Conservation (phyloP, 2,329 filamentous ascomycete genomes). For the Talaromyces sp. region DNA sequence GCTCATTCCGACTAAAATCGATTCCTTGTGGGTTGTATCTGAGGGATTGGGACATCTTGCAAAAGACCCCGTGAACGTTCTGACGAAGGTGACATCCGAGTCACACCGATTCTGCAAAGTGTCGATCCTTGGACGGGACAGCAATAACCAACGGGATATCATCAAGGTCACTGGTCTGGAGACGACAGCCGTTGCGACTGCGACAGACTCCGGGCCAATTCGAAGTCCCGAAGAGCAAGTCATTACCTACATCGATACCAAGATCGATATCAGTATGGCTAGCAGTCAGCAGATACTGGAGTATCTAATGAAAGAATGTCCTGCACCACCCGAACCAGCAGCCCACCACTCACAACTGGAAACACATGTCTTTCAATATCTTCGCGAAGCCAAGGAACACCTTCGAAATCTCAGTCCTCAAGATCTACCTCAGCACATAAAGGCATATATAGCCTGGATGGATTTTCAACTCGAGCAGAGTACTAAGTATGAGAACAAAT, state of each 20-base stretch:
- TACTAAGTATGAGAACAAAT: neutral
- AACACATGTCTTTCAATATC: neutral
- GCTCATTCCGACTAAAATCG: constrained; percentile 23
- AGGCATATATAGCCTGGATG: neutral
- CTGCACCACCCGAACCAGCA: neutral
- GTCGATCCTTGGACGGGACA: neutral
- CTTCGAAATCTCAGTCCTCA: neutral
- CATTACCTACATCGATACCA: neutral
- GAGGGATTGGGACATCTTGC: neutral
- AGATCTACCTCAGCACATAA: neutral
- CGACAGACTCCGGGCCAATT: neutral
- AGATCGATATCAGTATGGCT: neutral
- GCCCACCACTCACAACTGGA: neutral
- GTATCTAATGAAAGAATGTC: neutral
- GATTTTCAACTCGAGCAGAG: neutral
- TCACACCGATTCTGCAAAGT: neutral
- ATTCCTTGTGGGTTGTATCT: neutral
- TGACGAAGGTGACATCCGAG: neutral
- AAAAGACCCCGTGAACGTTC: neutral
- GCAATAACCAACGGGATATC: neutral
- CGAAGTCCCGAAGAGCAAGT: neutral
- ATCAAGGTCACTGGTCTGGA: neutral
- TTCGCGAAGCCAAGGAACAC: neutral
- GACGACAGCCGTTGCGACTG: neutral
- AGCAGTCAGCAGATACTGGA: neutral